These are phyloP conservation scores for Blastocystis hominis DNA, from an alignment of 352 stramenopile species.

Conservation along the genomic window DNA sequence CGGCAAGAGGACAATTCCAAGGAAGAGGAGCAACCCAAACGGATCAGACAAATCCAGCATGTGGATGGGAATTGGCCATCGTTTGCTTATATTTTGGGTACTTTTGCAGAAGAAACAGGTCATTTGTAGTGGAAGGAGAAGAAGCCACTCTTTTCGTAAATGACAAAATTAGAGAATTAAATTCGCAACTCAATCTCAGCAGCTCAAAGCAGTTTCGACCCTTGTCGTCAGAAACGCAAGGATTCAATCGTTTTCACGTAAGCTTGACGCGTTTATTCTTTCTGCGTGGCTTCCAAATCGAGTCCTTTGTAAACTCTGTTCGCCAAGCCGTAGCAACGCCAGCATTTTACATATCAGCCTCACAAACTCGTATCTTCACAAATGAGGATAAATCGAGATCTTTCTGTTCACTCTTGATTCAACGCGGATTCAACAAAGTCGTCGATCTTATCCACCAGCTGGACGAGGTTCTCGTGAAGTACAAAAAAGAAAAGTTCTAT, in stretches of 20 bases:
- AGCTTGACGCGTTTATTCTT: conserved; percentile 47
- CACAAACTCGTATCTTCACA: neutral
- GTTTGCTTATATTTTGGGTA: conserved; percentile 50
- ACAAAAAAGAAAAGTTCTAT: conserved; percentile 48
- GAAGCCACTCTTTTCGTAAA: neutral
- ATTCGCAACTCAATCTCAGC: neutral
- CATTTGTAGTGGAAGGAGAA: neutral
- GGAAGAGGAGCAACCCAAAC: neutral
- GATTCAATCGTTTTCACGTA: conserved; percentile 29
- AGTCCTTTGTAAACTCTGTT: neutral
- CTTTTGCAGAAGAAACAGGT: neutral
- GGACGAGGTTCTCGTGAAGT: conserved; percentile 12
- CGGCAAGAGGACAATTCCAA: neutral
- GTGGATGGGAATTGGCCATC: conserved; percentile 49
- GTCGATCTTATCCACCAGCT: conserved; percentile 30
- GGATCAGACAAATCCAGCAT: neutral
- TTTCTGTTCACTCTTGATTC: conserved; percentile 10
- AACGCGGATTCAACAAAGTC: conserved; percentile 2
- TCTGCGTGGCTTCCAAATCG: conserved; percentile 37
- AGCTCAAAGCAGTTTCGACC: neutral
- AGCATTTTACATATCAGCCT: neutral
- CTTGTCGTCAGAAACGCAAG: conserved; percentile 3
- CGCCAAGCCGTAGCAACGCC: neutral
- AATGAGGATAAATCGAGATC: conserved; percentile 40
- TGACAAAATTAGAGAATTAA: neutral